A percentile compares a stretch with the other conserved stretches of the same genome.
These are phyloP conservation scores for Arabis alpina DNA, from an alignment of 345 rosid species.

Conservation along the genomic window DNA sequence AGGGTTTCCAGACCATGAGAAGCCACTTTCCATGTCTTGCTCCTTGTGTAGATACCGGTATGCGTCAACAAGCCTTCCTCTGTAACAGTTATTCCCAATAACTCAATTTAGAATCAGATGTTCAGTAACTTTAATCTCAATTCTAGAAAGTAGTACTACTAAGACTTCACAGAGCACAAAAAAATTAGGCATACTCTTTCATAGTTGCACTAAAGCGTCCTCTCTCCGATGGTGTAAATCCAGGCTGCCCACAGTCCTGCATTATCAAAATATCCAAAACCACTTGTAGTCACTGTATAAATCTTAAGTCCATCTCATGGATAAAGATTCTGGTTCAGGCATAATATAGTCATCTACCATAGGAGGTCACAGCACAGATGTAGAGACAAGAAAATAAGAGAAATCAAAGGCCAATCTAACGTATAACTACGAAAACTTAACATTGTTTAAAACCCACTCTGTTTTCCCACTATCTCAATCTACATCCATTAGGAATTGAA, in stretches of 20 bases:
- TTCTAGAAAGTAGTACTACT: conserved; percentile 4
- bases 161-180: conserved; percentile 9
- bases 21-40: conserved; percentile 86
- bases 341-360: conserved; percentile 15
- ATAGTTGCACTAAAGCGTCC: conserved; percentile 73
- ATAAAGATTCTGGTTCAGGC: conserved; percentile 16
- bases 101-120: not conserved
- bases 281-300: conserved; percentile 6
- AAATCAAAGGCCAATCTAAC: conserved; percentile 1
- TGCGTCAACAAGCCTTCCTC: conserved; percentile 89
- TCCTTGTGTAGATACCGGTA: conserved; percentile 84
- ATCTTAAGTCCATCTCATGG: not conserved
- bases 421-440: not conserved
- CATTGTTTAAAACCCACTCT: not conserved
- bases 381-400: conserved; percentile 12
- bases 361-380: conserved; percentile 10
- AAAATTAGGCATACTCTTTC: conserved; percentile 63
- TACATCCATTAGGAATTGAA: no score
- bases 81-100: conserved; percentile 40
- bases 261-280: conserved; percentile 8
- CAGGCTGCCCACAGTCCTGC: conserved; percentile 97
- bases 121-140: conserved; percentile 5
- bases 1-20: conserved; percentile 95
- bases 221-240: conserved; percentile 92
- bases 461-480: not conserved